Evolutionary conservation across 176 grass and related monocot genomes (phyloP).

Genomic region (Aegilops longissima): DNA sequence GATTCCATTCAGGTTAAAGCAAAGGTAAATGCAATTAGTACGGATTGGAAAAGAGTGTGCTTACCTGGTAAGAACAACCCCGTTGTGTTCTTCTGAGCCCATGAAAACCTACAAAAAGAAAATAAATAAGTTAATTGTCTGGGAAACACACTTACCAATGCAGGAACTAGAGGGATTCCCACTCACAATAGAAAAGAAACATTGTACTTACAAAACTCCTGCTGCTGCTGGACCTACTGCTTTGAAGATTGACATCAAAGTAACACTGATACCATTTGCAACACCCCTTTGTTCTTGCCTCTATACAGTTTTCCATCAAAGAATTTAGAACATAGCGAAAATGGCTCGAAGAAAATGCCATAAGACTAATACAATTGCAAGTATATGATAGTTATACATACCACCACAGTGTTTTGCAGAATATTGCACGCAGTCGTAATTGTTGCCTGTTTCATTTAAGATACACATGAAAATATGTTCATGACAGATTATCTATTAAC

Average conservation of each 20-base stretch:
- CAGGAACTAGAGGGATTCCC: neutral
- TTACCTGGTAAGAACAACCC: conserved; percentile 50
- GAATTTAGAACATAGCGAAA: neutral
- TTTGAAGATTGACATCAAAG: conserved; percentile 62
- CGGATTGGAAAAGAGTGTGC: neutral
- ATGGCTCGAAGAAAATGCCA: neutral
- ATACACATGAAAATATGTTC: conserved; percentile 6
- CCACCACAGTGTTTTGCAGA: conserved; percentile 60
- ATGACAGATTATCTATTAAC: neutral
- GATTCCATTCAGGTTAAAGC: neutral
- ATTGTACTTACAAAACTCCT: conserved; percentile 49
- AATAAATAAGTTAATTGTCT: neutral
- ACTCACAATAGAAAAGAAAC: neutral
- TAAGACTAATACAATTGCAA: neutral
- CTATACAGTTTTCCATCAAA: conserved; percentile 29
- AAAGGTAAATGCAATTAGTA: neutral
- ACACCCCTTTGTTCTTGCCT: conserved; percentile 56
- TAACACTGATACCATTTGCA: conserved; percentile 69
- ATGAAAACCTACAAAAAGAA: conserved; percentile 44
- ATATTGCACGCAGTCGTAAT: conserved; percentile 59
- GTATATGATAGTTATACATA: neutral
- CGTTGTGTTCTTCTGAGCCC: conserved; percentile 52
- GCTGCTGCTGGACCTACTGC: conserved; percentile 58
- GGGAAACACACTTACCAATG: neutral
- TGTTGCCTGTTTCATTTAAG: conserved; percentile 45